phyloP scores from a whole-genome alignment of 306 rosid species.

The Pyrus bretschneideri region DNA sequence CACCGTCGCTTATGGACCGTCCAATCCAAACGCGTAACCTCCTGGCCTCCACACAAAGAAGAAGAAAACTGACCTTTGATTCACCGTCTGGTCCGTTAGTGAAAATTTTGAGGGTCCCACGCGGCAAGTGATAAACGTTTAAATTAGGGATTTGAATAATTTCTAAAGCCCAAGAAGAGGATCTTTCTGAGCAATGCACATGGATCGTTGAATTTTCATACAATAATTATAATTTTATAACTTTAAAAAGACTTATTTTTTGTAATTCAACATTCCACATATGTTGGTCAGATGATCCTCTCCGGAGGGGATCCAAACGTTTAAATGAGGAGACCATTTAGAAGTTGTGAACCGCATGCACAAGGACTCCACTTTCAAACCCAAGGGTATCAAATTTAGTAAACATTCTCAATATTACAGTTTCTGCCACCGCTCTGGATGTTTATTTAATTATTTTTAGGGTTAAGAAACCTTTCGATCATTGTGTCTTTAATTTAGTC shows the following conservation, averaged over 20 bases:
- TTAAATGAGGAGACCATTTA: background rate
- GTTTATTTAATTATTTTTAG: background rate
- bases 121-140: background rate
- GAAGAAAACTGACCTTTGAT: background rate
- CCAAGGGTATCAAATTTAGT: background rate
- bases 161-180: too few species aligned
- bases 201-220: too few species aligned
- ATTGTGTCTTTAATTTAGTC: too few species aligned
- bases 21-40: background rate
- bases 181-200: too few species aligned
- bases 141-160: background rate
- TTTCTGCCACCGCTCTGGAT: background rate
- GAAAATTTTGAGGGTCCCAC: background rate
- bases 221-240: too few species aligned
- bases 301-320: too few species aligned
- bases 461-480: too few species aligned
- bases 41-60: background rate
- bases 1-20: background rate
- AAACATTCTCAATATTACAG: background rate
- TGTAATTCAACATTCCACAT: too few species aligned
- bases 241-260: too few species aligned
- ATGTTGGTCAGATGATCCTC: too few species aligned
- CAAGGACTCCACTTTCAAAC: background rate
- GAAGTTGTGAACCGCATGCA: background rate
- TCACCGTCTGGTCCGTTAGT: background rate